Base-by-base conservation (phyloP, 2,329 filamentous ascomycete species). In the Aspergillus tubingensis region DNA sequence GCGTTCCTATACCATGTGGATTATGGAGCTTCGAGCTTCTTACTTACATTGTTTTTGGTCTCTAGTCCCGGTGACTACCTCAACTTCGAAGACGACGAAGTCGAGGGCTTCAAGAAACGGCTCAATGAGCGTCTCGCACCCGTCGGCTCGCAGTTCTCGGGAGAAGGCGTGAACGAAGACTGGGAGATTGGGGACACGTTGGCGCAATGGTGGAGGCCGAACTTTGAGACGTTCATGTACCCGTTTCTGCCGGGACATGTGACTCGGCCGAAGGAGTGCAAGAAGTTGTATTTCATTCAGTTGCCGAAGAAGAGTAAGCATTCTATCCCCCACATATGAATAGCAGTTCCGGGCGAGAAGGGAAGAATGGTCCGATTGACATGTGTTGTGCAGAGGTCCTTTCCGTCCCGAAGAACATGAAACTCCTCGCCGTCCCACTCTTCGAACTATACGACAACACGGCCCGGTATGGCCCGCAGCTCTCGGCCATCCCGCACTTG, bases 201-300 rank as follows among this genome's bases (percentile, higher is more conserved):
- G 59, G 94, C 95, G 57, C 93, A 97, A 80, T 99, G 95, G 95
- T 99, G 94, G 92, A 85, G 95, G 60, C 95, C 95, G 57, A 99
- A 98, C 82, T 97, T 98, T 75, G 95, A 99, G 83, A 98, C 95
- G 2, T 98, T 98, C 83, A 97, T 99, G 92, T 99, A 99, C 76
- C 95, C 95, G 0, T 99, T 97, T 78, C 89, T 98, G 59, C 95
- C 95, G 7, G 92, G 93, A 17, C 95, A 99, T 79, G 92, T 97
- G 64, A 97, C 94, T 17, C 85, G 95, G 55, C 95, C 95, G 7
- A 99, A 99, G 82, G 95, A 99, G 81, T 96, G 94, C 82, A 99
- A 99, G 83, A 99, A 99, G 84, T 84, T 98, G 44, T 99, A 98
- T 79, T 92, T 98, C 64, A 96, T 99, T 67, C 91, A 96, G 76